Percentiles rank a stretch among this genome's conserved stretches.
Conservation (phyloP, 768 basidiomycete species). For the Collybia sordida region DNA sequence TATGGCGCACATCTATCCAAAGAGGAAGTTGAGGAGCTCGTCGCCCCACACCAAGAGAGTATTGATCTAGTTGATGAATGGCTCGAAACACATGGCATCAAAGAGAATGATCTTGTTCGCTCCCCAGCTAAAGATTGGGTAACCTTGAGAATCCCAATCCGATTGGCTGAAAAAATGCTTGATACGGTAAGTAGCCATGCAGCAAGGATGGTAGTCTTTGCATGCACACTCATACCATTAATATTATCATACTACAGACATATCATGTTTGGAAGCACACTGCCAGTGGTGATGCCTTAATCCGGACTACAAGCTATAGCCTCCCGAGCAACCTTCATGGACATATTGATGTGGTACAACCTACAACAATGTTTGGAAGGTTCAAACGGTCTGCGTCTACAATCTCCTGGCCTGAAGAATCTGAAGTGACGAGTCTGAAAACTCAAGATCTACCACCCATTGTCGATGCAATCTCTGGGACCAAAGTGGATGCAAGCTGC, state of each 20-base stretch:
- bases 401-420: constrained; percentile 21
- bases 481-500: constrained; percentile 46
- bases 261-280: constrained; percentile 63
- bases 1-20: constrained; percentile 62
- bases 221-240: not conserved
- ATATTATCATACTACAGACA: constrained; percentile 34
- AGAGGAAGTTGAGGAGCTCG: constrained; percentile 60
- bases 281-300: constrained; percentile 46
- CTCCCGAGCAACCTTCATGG: constrained; percentile 57
- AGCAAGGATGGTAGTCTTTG: not conserved
- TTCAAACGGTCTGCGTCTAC: constrained; percentile 41
- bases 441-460: constrained; percentile 13
- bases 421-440: constrained; percentile 10
- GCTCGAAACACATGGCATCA: constrained; percentile 56
- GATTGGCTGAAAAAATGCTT: constrained; percentile 68
- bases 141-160: constrained; percentile 54
- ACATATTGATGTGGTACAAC: constrained; percentile 69
- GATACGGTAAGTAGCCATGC: constrained; percentile 47
- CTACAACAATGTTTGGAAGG: constrained; percentile 67
- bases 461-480: constrained; percentile 26
- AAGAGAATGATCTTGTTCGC: constrained; percentile 43
- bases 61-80: constrained; percentile 58
- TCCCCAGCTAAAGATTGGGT: constrained; percentile 75
- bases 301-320: constrained; percentile 71
- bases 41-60: constrained; percentile 56